Evolutionary conservation across 164 flowering plant species (phyloP).

Genomic region (Brasenia schreberi): DNA sequence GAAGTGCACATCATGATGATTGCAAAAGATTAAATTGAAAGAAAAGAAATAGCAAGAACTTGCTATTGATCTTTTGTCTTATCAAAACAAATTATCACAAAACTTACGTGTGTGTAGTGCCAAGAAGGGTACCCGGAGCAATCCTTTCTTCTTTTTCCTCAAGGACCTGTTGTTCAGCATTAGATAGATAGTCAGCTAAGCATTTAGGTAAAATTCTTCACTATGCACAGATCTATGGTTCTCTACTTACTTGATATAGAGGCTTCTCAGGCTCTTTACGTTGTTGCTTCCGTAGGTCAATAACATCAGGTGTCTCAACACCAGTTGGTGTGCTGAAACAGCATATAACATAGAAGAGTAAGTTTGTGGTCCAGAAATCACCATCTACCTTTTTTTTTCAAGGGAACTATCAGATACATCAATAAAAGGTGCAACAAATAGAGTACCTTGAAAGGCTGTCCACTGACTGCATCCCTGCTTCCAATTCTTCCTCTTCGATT

Average conservation of each 20-base stretch:
- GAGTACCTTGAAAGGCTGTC: conserved; percentile 86
- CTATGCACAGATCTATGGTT: background rate
- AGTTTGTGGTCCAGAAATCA: no score
- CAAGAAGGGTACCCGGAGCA: conserved; percentile 85
- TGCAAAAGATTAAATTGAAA: no score
- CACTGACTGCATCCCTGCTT: conserved; percentile 81
- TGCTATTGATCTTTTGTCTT: background rate
- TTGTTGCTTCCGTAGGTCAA: conserved; percentile 96
- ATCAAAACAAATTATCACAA: background rate
- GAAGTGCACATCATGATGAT: background rate
- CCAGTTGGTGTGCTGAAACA: conserved; percentile 86
- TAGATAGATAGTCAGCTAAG: background rate
- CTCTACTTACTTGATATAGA: conserved; percentile 63
- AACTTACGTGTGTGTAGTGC: conserved; percentile 78
- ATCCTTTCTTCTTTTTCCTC: conserved; percentile 85
- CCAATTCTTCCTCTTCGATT: conserved; percentile 72
- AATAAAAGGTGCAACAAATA: background rate
- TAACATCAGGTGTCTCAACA: conserved; percentile 96
- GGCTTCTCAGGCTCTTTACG: conserved; percentile 95
- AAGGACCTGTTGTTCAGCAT: conserved; percentile 40
- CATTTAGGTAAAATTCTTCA: background rate
- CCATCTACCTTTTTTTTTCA: no score
- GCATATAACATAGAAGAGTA: background rate
- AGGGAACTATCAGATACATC: background rate
- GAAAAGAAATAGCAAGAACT: background rate